phyloP scores from a whole-genome alignment of 1,139 yeast species.

The Pichia sp. region DNA sequence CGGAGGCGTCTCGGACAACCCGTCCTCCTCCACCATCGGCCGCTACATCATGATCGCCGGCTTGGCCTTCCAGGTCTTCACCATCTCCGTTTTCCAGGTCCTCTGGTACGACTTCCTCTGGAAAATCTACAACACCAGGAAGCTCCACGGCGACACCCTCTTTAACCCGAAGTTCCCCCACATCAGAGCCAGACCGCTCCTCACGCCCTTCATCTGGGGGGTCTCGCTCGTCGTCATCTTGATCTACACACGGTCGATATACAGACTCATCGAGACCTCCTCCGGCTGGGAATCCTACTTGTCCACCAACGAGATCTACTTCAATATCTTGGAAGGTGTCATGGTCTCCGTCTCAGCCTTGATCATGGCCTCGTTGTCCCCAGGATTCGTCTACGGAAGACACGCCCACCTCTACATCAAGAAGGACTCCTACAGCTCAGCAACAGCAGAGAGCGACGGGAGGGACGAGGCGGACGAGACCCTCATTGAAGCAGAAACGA shows the following conservation, averaged over 20 bases:
- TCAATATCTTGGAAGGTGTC: conserved; percentile 73
- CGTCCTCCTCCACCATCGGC: background rate
- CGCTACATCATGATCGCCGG: conserved; percentile 72
- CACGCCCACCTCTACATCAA: conserved; percentile 22
- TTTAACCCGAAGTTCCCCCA: conserved; percentile 40
- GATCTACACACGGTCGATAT: conserved; percentile 69
- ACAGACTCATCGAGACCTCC: conserved; percentile 73
- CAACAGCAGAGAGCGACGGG: too few relatives aligned
- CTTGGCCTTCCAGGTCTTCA: conserved; percentile 68
- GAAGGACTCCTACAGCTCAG: conserved; percentile 7
- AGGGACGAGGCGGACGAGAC: too few relatives aligned
- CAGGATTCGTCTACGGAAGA: conserved; percentile 54
- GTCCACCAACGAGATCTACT: conserved; percentile 64
- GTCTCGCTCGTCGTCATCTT: conserved; percentile 51
- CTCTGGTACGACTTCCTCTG: conserved; percentile 54
- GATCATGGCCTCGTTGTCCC: conserved; percentile 55
- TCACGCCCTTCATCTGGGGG: conserved; percentile 48
- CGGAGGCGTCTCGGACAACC: conserved; percentile 56
- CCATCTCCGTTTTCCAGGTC: conserved; percentile 60
- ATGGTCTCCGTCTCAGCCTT: conserved; percentile 53
- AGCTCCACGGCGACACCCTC: conserved; percentile 20
- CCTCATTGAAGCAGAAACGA: too few relatives aligned
- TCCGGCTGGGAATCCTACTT: conserved; percentile 75
- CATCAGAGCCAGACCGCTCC: conserved; percentile 40
- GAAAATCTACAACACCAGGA: conserved; percentile 38